These are phyloP conservation scores for Myriosclerotinia curreyana DNA, from an alignment of 2,329 filamentous ascomycete species.

Conservation along the genomic window DNA sequence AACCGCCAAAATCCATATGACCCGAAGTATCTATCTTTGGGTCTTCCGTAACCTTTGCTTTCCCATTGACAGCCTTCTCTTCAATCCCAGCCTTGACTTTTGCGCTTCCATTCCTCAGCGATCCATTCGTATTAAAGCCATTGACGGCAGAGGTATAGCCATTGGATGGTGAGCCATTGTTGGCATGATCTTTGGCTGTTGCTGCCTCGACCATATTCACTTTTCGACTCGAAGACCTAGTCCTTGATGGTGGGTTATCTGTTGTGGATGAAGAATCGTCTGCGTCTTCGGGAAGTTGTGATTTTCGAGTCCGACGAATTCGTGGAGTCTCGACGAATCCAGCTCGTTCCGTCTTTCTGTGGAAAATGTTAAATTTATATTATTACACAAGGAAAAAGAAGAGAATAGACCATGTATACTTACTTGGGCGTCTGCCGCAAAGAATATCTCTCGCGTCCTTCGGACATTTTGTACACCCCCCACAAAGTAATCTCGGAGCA, in stretches of 20 bases:
- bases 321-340: constrained; percentile 53
- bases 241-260: constrained; percentile 31
- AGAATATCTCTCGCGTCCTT: constrained; percentile 39
- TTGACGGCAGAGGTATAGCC: constrained; percentile 21
- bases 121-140: constrained; percentile 21
- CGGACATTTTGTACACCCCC: constrained; percentile 32
- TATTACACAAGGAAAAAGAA: neutral
- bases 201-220: constrained; percentile 32
- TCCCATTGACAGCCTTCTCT: constrained; percentile 45
- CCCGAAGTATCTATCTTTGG: constrained; percentile 62
- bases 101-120: constrained; percentile 15
- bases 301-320: constrained; percentile 43
- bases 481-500: constrained; percentile 1
- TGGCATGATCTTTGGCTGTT: constrained; percentile 28
- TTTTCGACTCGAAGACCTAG: constrained; percentile 29
- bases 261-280: constrained; percentile 40
- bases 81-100: constrained; percentile 22
- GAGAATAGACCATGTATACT: constrained; percentile 2
- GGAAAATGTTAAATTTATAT: constrained; percentile 20
- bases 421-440: constrained; percentile 40
- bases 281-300: constrained; percentile 36
- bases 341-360: constrained; percentile 50
- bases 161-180: constrained; percentile 23
- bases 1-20: constrained; percentile 82
- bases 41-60: constrained; percentile 58